Evolutionary conservation across 2,329 filamentous ascomycete genomes (phyloP).

Genomic region (Didymosphaeria variabile): DNA sequence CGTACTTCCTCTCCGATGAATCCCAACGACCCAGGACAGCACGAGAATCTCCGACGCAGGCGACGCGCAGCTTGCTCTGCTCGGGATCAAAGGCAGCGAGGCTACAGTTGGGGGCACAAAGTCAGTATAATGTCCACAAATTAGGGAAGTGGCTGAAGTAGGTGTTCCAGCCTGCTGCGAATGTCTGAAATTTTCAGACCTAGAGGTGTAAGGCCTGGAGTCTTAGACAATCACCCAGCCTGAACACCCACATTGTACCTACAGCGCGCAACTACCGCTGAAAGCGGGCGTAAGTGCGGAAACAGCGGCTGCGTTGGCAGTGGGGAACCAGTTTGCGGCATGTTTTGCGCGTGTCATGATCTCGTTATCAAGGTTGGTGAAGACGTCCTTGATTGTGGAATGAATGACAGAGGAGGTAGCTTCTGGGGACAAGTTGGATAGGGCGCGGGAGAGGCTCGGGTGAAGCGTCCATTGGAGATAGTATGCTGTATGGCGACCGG

Average conservation of each 20-base stretch:
- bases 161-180: no score
- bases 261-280: constrained; percentile 71
- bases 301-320: constrained; percentile 41
- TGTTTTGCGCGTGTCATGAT: constrained; percentile 56
- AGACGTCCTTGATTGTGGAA: constrained; percentile 65
- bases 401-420: constrained; percentile 60
- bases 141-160: no score
- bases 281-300: constrained; percentile 49
- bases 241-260: no score
- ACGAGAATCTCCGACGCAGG: constrained; percentile 73
- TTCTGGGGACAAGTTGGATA: constrained; percentile 41
- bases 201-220: no score
- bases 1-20: constrained; percentile 56
- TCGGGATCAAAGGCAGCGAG: constrained; percentile 68
- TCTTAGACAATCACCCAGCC: no score
- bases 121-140: no score
- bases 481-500: constrained; percentile 55
- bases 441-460: constrained; percentile 52
- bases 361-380: constrained; percentile 66
- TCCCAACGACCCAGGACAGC: constrained; percentile 68
- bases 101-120: no score
- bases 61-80: constrained; percentile 65
- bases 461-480: constrained; percentile 55
- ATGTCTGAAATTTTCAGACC: no score
- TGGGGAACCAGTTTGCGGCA: constrained; percentile 51